Evolutionary conservation across 228 moss, liverwort and hornwort genomes (phyloP).

Genomic region (Sphagnum fallax): DNA sequence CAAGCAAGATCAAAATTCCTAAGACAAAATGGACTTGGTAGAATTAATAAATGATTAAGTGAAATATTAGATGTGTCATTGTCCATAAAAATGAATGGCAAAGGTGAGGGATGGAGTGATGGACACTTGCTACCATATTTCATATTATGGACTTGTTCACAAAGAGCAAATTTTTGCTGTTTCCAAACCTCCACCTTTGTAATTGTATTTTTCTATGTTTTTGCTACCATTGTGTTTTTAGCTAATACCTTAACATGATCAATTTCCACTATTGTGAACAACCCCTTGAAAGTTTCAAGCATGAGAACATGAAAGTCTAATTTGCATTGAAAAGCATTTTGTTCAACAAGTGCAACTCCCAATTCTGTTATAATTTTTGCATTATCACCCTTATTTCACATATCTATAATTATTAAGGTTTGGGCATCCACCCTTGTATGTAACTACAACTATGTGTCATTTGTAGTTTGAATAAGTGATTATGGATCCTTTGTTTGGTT

Average conservation of each 20-base stretch:
- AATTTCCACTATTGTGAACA: not conserved
- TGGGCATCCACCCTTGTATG: not conserved
- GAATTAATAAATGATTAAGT: not conserved
- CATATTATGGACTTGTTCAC: not conserved
- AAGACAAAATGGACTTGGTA: not conserved
- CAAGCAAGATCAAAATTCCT: not conserved
- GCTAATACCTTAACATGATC: not conserved
- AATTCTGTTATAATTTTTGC: not conserved
- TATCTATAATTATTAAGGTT: not conserved
- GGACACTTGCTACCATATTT: not conserved
- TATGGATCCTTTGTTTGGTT: not conserved
- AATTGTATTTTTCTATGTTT: not conserved
- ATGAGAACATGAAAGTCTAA: not conserved
- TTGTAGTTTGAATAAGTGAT: not conserved
- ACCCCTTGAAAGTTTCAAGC: not conserved
- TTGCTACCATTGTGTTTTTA: not conserved
- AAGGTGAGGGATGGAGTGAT: not conserved
- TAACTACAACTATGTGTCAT: not conserved
- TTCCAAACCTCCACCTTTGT: not conserved
- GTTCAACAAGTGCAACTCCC: not conserved
- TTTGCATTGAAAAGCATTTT: not conserved
- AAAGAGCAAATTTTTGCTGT: not conserved
- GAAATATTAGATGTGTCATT: not conserved
- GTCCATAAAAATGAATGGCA: not conserved
- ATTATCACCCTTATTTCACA: not conserved